Evolutionary conservation across 2,329 filamentous ascomycete genomes (phyloP).

Genomic region (Volutella citrinella): DNA sequence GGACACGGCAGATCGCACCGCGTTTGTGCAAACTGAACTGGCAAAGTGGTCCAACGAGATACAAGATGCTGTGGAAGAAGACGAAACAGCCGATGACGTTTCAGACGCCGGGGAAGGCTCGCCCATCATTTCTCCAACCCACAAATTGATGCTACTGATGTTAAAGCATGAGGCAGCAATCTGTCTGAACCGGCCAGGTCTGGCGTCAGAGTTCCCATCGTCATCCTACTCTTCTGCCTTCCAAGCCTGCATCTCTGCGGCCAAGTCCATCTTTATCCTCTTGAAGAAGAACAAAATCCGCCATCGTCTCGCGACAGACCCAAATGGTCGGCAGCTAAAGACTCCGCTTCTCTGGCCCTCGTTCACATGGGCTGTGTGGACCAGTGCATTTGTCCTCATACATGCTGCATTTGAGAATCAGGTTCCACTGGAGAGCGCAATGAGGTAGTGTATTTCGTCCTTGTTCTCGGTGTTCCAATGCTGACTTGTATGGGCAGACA

Average conservation of each 20-base stretch:
- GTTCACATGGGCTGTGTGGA: conserved; percentile 52
- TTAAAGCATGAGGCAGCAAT: conserved; percentile 49
- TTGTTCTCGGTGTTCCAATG: too few species aligned
- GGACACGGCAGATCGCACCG: conserved; percentile 39
- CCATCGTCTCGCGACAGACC: conserved; percentile 10
- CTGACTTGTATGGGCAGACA: conserved; percentile 15
- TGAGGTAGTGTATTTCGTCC: too few species aligned
- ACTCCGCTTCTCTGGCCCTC: conserved; percentile 46
- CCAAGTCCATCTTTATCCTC: conserved; percentile 43
- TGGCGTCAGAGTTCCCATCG: conserved; percentile 42
- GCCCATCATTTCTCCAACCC: conserved; percentile 27
- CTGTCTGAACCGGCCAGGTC: conserved; percentile 47
- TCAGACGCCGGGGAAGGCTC: conserved; percentile 6
- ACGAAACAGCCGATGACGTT: conserved; percentile 17
- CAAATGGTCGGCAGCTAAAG: conserved; percentile 6
- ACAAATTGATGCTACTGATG: conserved; percentile 40
- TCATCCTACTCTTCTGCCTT: conserved; percentile 45
- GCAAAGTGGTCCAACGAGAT: conserved; percentile 53
- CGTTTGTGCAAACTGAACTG: conserved; percentile 46
- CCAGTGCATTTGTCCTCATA: conserved; percentile 49
- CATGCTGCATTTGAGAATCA: conserved; percentile 47
- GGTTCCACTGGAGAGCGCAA: conserved; percentile 33
- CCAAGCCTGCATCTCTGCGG: conserved; percentile 49
- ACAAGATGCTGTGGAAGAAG: conserved; percentile 44
- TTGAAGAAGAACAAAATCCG: conserved; percentile 29